Evolutionary conservation across 2,329 filamentous ascomycete genomes (phyloP), one percentile per base, ranked within the genome.

Genomic region (Exophiala xenobiotica): DNA sequence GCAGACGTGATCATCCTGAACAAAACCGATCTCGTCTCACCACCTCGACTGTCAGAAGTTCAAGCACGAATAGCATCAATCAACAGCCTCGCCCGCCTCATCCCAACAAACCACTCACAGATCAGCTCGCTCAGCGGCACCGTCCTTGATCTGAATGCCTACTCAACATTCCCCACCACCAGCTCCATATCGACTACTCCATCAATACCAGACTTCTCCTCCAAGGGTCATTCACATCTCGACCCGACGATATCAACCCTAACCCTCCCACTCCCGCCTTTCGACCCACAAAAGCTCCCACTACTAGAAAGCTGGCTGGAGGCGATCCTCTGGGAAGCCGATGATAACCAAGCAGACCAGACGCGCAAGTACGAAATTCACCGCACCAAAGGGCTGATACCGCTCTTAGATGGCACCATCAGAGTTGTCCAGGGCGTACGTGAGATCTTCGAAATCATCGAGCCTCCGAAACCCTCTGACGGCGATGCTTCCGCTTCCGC

Each of bases 1-100:
- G 93, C 93, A 5, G 93, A 99, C 70, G 90, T 97, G 6, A 81
- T 99, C 38, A 82, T 99, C 31, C 82, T 99, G 61, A 99, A 99
- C 73, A 99, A 99, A 69, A 78, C 85, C 2, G 93, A 99, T 65
- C 76, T 96, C 3, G 90, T 97, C 3, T 81, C 78, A 4, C 67
- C 78, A 1, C 72, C 79, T 5, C 83, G 96, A 62, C 78, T 97
- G 1, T 70, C 81, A n/a, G 70, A 66, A 0, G 88, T 96, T 6
- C 79, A 78, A 56, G 76, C 80, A 12, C 81, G 93, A 39, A 84
- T 97, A 46, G 74, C 79, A 48, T 86, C 89, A 4, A 97, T 99
- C 68, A 99, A 99, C 66, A 87, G 87, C 0, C 76, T 96, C 1
- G 93, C 93, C 1, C 90, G 85, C 63, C 79, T 97, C 38, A 84